Evolutionary conservation across 306 rosid genomes (phyloP).

Genomic region (Lablab purpureus): DNA sequence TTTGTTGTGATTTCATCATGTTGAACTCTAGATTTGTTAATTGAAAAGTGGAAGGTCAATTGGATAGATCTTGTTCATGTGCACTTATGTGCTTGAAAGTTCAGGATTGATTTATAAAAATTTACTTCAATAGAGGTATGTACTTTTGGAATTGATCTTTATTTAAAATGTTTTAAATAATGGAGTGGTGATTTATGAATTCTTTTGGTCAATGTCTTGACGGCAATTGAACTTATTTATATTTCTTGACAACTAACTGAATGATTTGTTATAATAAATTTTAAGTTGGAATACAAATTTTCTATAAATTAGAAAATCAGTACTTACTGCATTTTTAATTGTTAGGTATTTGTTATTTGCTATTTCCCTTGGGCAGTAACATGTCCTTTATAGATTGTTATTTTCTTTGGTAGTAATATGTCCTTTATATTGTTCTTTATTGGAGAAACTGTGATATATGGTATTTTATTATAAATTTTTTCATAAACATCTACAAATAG

Average conservation of each 20-base stretch:
- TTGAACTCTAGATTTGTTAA: not conserved
- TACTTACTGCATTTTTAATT: too few relatives aligned
- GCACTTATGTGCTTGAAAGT: not conserved
- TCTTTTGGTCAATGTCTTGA: not conserved
- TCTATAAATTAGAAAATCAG: too few relatives aligned
- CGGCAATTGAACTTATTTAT: not conserved
- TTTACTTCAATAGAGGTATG: constrained; percentile 29
- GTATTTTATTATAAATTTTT: too few relatives aligned
- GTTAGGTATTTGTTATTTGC: too few relatives aligned
- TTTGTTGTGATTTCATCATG: not conserved
- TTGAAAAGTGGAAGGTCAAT: constrained; percentile 26
- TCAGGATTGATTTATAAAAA: constrained; percentile 4
- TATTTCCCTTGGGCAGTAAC: too few relatives aligned
- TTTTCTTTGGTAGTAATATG: too few relatives aligned
- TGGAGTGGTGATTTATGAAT: not conserved
- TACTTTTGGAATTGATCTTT: not conserved
- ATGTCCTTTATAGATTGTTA: too few relatives aligned
- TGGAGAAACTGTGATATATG: too few relatives aligned
- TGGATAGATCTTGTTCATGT: not conserved
- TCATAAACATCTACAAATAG: too few relatives aligned
- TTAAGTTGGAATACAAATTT: not conserved
- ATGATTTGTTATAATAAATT: not conserved
- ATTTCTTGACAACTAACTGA: too few relatives aligned
- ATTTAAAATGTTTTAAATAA: not conserved
- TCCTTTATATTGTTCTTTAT: too few relatives aligned